phyloP scores from a whole-genome alignment of 2,329 filamentous ascomycete species.

The Beauveria sp. region DNA sequence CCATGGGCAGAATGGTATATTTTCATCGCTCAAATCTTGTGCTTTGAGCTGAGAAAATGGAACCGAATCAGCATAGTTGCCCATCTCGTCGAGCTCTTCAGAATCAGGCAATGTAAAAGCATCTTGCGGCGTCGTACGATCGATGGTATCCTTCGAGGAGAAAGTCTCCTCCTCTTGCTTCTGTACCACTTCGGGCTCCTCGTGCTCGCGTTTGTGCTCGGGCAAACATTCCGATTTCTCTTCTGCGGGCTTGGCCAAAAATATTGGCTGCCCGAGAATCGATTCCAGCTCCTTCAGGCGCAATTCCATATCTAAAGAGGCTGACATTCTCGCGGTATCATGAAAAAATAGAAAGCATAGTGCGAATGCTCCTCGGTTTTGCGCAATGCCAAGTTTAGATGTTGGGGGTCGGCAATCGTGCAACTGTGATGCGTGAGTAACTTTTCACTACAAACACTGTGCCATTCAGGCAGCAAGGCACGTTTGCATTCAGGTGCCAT shows the following conservation, averaged over 20 bases:
- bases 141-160: not conserved
- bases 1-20: slow-evolving; percentile 41
- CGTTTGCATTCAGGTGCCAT: not conserved
- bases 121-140: not conserved
- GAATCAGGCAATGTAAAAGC: not conserved
- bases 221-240: not conserved
- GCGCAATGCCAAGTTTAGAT: not conserved
- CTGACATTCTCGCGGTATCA: not conserved
- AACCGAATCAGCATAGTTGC: not conserved
- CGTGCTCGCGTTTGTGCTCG: not conserved
- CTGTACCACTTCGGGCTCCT: not conserved
- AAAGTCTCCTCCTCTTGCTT: not conserved
- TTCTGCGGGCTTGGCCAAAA: not conserved
- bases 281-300: slow-evolving; percentile 4
- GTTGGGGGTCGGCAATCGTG: not conserved
- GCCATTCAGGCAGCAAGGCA: not conserved
- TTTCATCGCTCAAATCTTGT: slow-evolving; percentile 9
- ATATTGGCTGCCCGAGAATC: not conserved
- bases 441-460: not conserved
- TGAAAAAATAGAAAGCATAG: not conserved
- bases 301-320: not conserved
- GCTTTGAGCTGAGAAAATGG: not conserved
- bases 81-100: slow-evolving; percentile 1
- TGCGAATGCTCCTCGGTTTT: too few relatives aligned
- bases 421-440: not conserved